Percentiles rank a stretch among this genome's conserved stretches.
phyloP scores from a whole-genome alignment of 208 protist genomes.

The Acanthamoeba royreba region DNA sequence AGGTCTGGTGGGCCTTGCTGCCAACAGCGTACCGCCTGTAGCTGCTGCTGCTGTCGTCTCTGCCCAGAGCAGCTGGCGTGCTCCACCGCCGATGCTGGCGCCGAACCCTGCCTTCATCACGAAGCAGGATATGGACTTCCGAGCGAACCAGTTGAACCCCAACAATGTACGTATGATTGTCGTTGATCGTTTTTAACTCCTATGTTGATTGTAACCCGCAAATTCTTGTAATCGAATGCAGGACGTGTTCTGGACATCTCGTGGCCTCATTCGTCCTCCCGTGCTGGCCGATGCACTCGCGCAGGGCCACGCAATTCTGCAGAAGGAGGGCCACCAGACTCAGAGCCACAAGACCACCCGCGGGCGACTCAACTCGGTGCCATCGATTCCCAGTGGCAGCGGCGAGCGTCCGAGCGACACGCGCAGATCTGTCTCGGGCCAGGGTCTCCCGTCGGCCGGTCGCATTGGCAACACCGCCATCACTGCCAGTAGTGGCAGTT shows the following conservation, averaged over 20 bases:
- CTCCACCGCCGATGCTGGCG: neutral
- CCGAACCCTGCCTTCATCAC: neutral
- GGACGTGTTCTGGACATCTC: conserved; percentile 23
- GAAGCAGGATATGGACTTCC: conserved; percentile 16
- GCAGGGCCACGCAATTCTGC: neutral
- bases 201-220: neutral
- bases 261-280: neutral
- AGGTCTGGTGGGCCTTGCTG: neutral
- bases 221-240: neutral
- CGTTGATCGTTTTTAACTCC: neutral
- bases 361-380: neutral
- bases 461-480: no score
- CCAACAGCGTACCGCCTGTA: no score
- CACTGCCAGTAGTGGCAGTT: no score
- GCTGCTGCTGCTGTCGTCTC: neutral
- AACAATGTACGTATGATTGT: neutral
- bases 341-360: neutral
- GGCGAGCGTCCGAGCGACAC: neutral
- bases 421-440: neutral
- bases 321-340: neutral
- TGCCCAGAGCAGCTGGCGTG: neutral
- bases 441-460: neutral
- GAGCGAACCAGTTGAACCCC: neutral
- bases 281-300: neutral
- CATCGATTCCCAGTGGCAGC: neutral